These are phyloP conservation scores for Colletotrichum sojae DNA, from an alignment of 2,329 filamentous ascomycete genomes.

Conservation along the genomic window DNA sequence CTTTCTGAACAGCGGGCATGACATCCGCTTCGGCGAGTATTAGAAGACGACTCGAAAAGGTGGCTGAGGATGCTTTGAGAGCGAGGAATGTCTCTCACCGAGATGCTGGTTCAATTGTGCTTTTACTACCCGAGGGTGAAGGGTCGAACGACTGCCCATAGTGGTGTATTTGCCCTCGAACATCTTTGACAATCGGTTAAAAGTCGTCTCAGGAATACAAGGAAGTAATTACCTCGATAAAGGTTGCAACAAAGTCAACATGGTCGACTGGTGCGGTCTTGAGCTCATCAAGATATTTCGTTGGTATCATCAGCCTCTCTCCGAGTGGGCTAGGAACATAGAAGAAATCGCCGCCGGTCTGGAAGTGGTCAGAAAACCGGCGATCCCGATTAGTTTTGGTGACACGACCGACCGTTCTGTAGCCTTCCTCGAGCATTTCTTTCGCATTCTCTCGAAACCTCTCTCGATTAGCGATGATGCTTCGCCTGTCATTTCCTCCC, in stretches of 20 bases:
- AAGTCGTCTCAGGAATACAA: neutral
- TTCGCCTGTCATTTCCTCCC: neutral
- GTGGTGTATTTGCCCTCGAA: conserved; percentile 52
- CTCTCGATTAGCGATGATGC: neutral
- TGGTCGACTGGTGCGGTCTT: conserved; percentile 45
- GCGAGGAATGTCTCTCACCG: neutral
- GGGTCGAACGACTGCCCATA: conserved; percentile 47
- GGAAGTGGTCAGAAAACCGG: neutral
- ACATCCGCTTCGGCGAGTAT: neutral
- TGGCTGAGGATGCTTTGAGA: neutral
- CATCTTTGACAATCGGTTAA: conserved; percentile 38
- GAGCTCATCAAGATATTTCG: conserved; percentile 47
- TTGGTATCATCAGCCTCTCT: conserved; percentile 48
- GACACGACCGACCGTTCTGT: conserved; percentile 1
- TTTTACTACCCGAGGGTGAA: conserved; percentile 47
- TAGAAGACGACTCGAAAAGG: neutral
- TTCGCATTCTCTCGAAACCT: conserved; percentile 10
- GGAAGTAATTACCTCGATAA: conserved; percentile 38
- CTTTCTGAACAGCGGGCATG: conserved; percentile 6
- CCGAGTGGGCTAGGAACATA: conserved; percentile 48
- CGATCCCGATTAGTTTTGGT: neutral
- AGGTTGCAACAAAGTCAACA: conserved; percentile 48
- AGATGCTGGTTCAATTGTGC: conserved; percentile 44
- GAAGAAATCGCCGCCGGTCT: conserved; percentile 21
- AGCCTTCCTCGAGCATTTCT: conserved; percentile 15